Percentiles rank a stretch among this genome's conserved stretches.
These are phyloP conservation scores for Wickerhamomyces hampshirensis DNA, from an alignment of 805 yeast species.

Conservation along the genomic window DNA sequence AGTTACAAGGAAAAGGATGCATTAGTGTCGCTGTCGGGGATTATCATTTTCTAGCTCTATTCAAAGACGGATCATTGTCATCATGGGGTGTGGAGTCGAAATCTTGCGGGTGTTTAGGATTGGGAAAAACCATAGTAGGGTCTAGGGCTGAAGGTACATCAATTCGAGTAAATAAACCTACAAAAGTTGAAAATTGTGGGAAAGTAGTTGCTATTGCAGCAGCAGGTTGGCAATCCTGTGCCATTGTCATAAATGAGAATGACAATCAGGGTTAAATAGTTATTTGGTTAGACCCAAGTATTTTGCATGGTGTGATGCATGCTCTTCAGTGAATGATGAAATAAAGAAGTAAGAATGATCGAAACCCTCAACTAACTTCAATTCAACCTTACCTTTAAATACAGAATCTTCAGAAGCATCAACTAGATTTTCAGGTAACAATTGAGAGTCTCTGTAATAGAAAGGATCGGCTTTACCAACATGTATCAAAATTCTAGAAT, in stretches of 20 bases:
- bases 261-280: conserved; percentile 12
- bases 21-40: conserved; percentile 65
- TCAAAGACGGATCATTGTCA: conserved; percentile 48
- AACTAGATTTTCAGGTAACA: conserved; percentile 70
- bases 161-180: conserved; percentile 39
- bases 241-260: conserved; percentile 35
- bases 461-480: conserved; percentile 80
- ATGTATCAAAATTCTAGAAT: conserved; percentile 69
- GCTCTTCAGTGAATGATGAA: conserved; percentile 72
- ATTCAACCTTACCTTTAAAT: conserved; percentile 55
- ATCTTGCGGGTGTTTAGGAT: conserved; percentile 66
- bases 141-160: conserved; percentile 6
- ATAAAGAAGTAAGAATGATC: conserved; percentile 91
- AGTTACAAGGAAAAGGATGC: conserved; percentile 43
- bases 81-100: conserved; percentile 68
- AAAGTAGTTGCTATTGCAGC: conserved; percentile 58
- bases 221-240: conserved; percentile 80
- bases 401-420: conserved; percentile 50
- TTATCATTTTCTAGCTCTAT: conserved; percentile 62
- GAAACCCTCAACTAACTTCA: conserved; percentile 70
- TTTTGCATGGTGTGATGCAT: conserved; percentile 84
- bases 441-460: conserved; percentile 51
- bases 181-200: conserved; percentile 28
- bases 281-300: conserved; percentile 33
- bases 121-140: conserved; percentile 37